phyloP scores from a whole-genome alignment of 1,284 basidiomycete genomes.

The Wolfiporia cocos region DNA sequence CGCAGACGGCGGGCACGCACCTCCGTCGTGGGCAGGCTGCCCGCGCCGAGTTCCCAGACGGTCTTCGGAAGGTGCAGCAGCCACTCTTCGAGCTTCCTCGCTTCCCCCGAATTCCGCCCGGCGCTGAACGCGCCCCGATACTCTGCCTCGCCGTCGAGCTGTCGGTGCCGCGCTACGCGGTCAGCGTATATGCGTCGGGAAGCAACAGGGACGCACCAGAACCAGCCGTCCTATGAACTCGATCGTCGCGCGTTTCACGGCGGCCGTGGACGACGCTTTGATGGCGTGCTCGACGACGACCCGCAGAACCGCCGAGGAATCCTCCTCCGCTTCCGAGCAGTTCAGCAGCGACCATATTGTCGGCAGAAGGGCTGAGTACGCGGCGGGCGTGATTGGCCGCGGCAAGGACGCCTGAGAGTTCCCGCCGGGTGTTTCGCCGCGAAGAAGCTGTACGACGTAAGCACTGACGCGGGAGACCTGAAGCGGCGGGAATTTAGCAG shows the following conservation, averaged over 20 bases:
- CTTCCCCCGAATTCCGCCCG: constrained; percentile 25
- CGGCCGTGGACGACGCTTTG: constrained; percentile 48
- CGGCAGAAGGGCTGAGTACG: constrained; percentile 71
- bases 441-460: constrained; percentile 68
- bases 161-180: constrained; percentile 4
- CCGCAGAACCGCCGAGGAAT: constrained; percentile 34
- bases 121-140: constrained; percentile 48
- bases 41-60: constrained; percentile 77
- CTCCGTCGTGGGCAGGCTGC: constrained; percentile 50
- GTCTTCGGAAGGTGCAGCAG: constrained; percentile 64
- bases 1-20: constrained; percentile 28
- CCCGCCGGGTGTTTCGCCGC: constrained; percentile 40
- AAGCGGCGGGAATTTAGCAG: constrained; percentile 19
- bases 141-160: constrained; percentile 59
- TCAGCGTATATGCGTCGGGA: neutral
- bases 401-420: constrained; percentile 31
- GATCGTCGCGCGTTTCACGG: constrained; percentile 56
- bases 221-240: constrained; percentile 69
- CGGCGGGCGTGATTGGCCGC: constrained; percentile 46
- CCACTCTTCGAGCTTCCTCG: constrained; percentile 53
- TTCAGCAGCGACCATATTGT: constrained; percentile 81
- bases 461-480: constrained; percentile 54
- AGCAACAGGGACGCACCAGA: constrained; percentile 42
- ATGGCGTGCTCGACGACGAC: constrained; percentile 56
- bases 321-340: constrained; percentile 24